These are phyloP conservation scores for Forsythia viridissima DNA, from an alignment of 257 asterid species.

Conservation along the genomic window DNA sequence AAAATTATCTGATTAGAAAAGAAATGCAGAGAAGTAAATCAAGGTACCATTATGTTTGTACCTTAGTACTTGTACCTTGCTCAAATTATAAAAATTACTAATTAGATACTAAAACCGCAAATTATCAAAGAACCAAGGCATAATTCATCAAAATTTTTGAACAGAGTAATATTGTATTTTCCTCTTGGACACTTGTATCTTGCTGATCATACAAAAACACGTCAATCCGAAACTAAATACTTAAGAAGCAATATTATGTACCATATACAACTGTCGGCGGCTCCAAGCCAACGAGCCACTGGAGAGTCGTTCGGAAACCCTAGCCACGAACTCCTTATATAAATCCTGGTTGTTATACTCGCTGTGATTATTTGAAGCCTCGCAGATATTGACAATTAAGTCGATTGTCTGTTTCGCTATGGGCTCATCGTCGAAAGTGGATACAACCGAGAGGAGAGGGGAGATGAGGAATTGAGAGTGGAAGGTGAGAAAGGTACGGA, in stretches of 20 bases:
- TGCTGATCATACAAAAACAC: background rate
- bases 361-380: constrained; percentile 22
- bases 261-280: constrained; percentile 73
- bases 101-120: background rate
- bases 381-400: constrained; percentile 60
- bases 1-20: background rate
- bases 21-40: background rate
- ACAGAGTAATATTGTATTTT: background rate
- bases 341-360: constrained; percentile 39
- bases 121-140: background rate
- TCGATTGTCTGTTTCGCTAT: constrained; percentile 69
- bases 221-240: background rate
- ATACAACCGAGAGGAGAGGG: constrained; percentile 62
- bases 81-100: background rate
- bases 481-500: constrained; percentile 50
- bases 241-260: constrained; percentile 22
- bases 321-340: constrained; percentile 62
- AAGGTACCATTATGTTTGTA: background rate
- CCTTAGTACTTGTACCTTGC: background rate
- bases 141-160: background rate
- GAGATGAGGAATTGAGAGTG: constrained; percentile 89
- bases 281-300: constrained; percentile 72
- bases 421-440: constrained; percentile 68
- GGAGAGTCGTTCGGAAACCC: constrained; percentile 67
- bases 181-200: background rate